These are phyloP conservation scores for Huntiella omanensis DNA, from an alignment of 2,329 filamentous ascomycete genomes.

Conservation along the genomic window DNA sequence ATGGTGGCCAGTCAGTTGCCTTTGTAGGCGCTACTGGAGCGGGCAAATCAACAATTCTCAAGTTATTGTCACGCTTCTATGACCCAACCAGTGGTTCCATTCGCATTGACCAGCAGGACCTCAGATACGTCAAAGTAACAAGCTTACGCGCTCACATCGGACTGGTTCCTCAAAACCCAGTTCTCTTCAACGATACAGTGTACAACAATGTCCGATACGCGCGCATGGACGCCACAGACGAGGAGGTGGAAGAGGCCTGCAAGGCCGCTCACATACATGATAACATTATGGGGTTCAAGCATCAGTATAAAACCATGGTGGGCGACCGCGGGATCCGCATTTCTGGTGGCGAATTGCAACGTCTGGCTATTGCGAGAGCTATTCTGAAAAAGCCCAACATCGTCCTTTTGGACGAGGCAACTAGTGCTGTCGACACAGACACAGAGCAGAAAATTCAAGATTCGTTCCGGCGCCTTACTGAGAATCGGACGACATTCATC, in stretches of 20 bases:
- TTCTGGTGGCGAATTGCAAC: constrained; percentile 47
- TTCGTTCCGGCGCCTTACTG: constrained; percentile 37
- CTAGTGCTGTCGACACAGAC: constrained; percentile 55
- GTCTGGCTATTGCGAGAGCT: constrained; percentile 50
- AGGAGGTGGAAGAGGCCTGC: constrained; percentile 35
- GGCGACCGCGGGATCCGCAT: constrained; percentile 38
- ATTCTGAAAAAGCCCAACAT: constrained; percentile 58
- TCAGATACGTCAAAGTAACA: constrained; percentile 32
- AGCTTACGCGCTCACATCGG: constrained; percentile 35
- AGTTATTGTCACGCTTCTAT: constrained; percentile 40
- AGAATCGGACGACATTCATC: constrained; percentile 46
- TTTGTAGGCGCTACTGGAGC: constrained; percentile 42
- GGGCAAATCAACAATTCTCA: constrained; percentile 38
- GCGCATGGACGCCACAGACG: constrained; percentile 32
- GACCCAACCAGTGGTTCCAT: constrained; percentile 34
- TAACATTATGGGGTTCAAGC: constrained; percentile 33
- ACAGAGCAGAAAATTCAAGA: constrained; percentile 49
- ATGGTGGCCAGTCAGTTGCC: constrained; percentile 34
- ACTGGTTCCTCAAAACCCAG: constrained; percentile 35
- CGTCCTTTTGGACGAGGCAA: constrained; percentile 61
- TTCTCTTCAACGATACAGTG: constrained; percentile 38
- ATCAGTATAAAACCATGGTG: constrained; percentile 33
- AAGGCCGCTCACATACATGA: constrained; percentile 38
- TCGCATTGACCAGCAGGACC: constrained; percentile 35
- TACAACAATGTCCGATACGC: constrained; percentile 42